Base-by-base conservation (phyloP, 208 protist species). In the Leishmania gerbilli region DNA sequence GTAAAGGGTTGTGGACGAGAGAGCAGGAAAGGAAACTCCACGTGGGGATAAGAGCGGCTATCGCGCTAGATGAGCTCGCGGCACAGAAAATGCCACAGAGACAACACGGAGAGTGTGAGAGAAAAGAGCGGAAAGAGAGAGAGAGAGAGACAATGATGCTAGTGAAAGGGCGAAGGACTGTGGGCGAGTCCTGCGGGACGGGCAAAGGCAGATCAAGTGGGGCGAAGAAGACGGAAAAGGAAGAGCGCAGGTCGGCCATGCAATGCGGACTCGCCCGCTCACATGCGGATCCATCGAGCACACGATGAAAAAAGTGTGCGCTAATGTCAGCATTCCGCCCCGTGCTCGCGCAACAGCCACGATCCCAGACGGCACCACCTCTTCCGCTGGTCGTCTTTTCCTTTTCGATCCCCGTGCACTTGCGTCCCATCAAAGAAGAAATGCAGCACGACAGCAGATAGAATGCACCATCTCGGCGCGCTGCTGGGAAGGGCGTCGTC, bases 111-210 rank as follows among this genome's bases (percentile, higher is more conserved):
- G 37, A 34, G 77, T 60, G 47, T 21, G 21, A 68, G 37, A 68
- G 53, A 65, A 68, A 60, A 81, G 37, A 81, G 15, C 45, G 68
- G 34, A 34, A 45, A 77, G 27, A 77, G 56, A 64, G 74, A 67
- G 34, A 77, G 27, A 77, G 56, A 64, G 74, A 67, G 21, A 69
- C 34, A 8, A 45, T 21, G 45, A 5, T 8, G 15, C 24, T 24
- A 74, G 42, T 37, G 45, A 74, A 55, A 17, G 9, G 45, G 9
- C 11, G 21, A n/a, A 37, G 24, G 27, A 13, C 45, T 21, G 27
- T 21, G 13, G 1, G n/a, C 69, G 69, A 51, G 42, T 24, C 40
- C 40, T 24, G n/a, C 27, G 1, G 13, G 45, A 55, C 8, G 31
- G 13, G 42, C 42, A 34, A 37, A 55, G 24, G 27, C n/a, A 27